phyloP scores from a whole-genome alignment of 148 eudicot genomes.

The Polygonum maritimum region DNA sequence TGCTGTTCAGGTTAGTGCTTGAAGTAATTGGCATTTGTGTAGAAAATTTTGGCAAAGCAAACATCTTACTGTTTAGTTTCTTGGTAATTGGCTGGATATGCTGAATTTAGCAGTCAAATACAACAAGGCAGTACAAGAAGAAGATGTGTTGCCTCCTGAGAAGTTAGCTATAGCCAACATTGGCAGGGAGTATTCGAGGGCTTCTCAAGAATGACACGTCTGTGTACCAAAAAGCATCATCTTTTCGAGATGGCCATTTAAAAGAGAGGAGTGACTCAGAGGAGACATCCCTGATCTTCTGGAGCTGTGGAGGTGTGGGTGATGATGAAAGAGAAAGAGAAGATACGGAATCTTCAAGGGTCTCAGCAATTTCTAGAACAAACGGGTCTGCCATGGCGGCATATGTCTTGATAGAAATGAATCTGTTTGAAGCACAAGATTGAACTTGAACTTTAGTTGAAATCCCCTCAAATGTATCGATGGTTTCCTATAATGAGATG shows the following conservation, averaged over 20 bases:
- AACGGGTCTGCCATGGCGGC: constrained; percentile 74
- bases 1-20: no score
- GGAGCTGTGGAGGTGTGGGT: constrained; percentile 43
- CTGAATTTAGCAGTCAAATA: no score
- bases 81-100: no score
- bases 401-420: constrained; percentile 12
- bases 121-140: no score
- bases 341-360: constrained; percentile 71
- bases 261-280: constrained; percentile 67
- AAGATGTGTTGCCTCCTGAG: no score
- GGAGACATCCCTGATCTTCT: constrained; percentile 58
- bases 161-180: no score
- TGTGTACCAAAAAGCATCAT: constrained; percentile 78
- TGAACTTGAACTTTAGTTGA: background rate
- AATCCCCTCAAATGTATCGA: background rate
- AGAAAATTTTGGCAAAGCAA: no score
- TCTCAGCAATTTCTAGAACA: constrained; percentile 88
- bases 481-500: background rate
- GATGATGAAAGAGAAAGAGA: constrained; percentile 22
- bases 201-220: constrained; percentile 73
- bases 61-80: no score
- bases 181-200: constrained; percentile 47
- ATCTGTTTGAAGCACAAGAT: constrained; percentile 1
- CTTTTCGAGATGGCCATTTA: constrained; percentile 79
- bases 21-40: no score